Percentiles rank a stretch among this genome's conserved stretches.
These are phyloP conservation scores for Cystofilobasidium bisporidii DNA, from an alignment of 768 basidiomycete genomes.

Conservation along the genomic window DNA sequence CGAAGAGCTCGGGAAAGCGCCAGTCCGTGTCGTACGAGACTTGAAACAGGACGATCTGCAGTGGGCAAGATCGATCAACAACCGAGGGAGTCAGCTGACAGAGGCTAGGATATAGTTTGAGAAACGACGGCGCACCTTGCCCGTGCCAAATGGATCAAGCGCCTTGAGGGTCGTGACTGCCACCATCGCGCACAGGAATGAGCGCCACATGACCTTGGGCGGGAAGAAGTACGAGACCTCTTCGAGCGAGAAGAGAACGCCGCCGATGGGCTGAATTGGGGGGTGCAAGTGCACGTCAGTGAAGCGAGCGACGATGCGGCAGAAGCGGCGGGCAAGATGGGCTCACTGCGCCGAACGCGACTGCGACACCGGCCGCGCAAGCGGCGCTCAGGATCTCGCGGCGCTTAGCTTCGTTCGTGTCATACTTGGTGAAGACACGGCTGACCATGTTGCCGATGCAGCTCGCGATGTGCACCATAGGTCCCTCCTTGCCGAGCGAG, in stretches of 20 bases:
- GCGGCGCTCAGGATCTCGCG: conserved; percentile 92
- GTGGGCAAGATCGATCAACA: conserved; percentile 1
- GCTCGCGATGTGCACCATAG: conserved; percentile 61
- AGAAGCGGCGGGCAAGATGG: background rate
- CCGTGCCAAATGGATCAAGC: conserved; percentile 89
- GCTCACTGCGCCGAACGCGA: conserved; percentile 39
- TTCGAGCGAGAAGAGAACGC: conserved; percentile 62
- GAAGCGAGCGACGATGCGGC: too few species aligned
- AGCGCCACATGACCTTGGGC: conserved; percentile 93
- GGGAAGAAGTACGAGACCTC: conserved; percentile 97
- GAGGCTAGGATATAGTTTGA: too few species aligned
- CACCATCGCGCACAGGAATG: conserved; percentile 80
- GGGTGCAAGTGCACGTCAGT: too few species aligned
- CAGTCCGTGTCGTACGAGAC: conserved; percentile 89
- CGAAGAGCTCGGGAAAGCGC: conserved; percentile 78
- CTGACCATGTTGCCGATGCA: conserved; percentile 90
- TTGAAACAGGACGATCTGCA: conserved; percentile 39
- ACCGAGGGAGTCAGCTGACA: too few species aligned
- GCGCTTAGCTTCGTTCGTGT: conserved; percentile 90
- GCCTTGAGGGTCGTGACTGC: conserved; percentile 70
- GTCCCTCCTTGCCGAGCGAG: conserved; percentile 53
- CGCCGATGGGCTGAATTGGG: conserved; percentile 55
- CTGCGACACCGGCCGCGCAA: conserved; percentile 77
- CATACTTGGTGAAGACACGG: conserved; percentile 75
- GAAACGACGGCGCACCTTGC: conserved; percentile 45